Percentiles rank a stretch among this genome's conserved stretches.
Evolutionary conservation across 805 yeast genomes (phyloP).

Genomic region (Barnettozyma botsteinii): DNA sequence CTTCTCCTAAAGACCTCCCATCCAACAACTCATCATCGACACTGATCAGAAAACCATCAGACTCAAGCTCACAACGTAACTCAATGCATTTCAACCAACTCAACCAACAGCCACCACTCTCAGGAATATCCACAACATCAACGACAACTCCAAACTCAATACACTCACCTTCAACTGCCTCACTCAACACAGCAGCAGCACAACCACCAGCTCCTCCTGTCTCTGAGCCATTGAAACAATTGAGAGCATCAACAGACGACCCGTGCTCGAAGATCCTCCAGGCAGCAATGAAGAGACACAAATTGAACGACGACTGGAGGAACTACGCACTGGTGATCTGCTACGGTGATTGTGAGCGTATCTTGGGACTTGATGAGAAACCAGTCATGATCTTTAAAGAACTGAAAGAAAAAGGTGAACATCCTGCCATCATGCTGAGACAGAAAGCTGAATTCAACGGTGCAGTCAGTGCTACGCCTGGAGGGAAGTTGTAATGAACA

Average conservation of each 20-base stretch:
- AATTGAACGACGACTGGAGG: conserved; percentile 75
- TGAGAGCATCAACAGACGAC: conserved; percentile 84
- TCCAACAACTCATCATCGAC: conserved; percentile 6
- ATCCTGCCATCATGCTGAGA: conserved; percentile 89
- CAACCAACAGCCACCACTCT: no score
- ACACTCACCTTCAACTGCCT: not conserved
- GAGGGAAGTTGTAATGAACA: conserved; percentile 32
- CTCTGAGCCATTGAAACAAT: conserved; percentile 71
- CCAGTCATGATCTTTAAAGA: conserved; percentile 85
- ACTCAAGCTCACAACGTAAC: conserved; percentile 11
- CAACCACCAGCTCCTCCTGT: conserved; percentile 22
- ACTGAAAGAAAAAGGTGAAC: conserved; percentile 75
- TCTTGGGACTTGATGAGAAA: conserved; percentile 75
- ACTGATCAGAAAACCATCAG: conserved; percentile 2
- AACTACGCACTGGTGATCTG: conserved; percentile 85
- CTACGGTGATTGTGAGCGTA: conserved; percentile 85
- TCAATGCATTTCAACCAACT: conserved; percentile 5
- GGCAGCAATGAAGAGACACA: conserved; percentile 83
- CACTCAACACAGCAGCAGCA: no score
- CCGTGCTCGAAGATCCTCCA: conserved; percentile 85
- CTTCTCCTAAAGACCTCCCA: conserved; percentile 5
- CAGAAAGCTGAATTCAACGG: conserved; percentile 57
- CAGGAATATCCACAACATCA: conserved; percentile 6
- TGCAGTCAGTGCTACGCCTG: conserved; percentile 32
- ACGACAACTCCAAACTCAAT: conserved; percentile 5